These are phyloP conservation scores for Elasticomyces elasticus DNA, from an alignment of 495 filamentous ascomycete genomes.

Conservation along the genomic window DNA sequence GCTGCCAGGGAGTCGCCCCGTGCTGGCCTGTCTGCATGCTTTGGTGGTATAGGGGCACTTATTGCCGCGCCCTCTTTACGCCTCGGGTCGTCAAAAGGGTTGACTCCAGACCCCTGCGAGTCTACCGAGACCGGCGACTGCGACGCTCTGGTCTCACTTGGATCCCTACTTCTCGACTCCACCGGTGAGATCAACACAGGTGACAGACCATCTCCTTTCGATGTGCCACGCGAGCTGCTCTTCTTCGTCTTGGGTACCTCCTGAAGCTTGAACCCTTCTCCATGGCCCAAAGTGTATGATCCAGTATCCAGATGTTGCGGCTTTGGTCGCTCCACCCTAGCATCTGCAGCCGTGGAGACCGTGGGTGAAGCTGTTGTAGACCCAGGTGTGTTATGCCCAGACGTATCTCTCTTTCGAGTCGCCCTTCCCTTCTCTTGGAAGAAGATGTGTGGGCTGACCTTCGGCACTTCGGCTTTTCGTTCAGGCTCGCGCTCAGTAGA, in stretches of 20 bases:
- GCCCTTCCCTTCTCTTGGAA: slow-evolving; percentile 74
- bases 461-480: slow-evolving; percentile 35
- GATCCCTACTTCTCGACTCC: background rate
- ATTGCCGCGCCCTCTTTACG: slow-evolving; percentile 5
- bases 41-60: slow-evolving; percentile 8
- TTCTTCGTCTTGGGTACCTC: slow-evolving; percentile 63
- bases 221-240: slow-evolving; percentile 53
- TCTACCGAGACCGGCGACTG: slow-evolving; percentile 16
- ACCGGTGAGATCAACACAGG: slow-evolving; percentile 21
- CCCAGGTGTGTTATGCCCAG: slow-evolving; percentile 19
- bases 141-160: background rate
- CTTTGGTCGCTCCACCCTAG: slow-evolving; percentile 30
- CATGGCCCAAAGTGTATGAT: slow-evolving; percentile 19
- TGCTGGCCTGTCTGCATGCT: slow-evolving; percentile 36
- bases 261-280: slow-evolving; percentile 61
- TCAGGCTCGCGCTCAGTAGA: slow-evolving; percentile 36
- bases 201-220: slow-evolving; percentile 42
- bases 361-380: slow-evolving; percentile 32
- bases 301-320: slow-evolving; percentile 26
- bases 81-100: slow-evolving; percentile 23
- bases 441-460: slow-evolving; percentile 74
- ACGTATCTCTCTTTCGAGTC: slow-evolving; percentile 41
- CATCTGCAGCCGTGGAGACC: slow-evolving; percentile 18
- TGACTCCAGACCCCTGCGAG: slow-evolving; percentile 14
- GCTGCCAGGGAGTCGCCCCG: slow-evolving; percentile 48